Percentiles rank a stretch among this genome's conserved stretches.
These are phyloP conservation scores for Biscogniauxia marginata DNA, from an alignment of 2,329 filamentous ascomycete genomes.

Conservation along the genomic window DNA sequence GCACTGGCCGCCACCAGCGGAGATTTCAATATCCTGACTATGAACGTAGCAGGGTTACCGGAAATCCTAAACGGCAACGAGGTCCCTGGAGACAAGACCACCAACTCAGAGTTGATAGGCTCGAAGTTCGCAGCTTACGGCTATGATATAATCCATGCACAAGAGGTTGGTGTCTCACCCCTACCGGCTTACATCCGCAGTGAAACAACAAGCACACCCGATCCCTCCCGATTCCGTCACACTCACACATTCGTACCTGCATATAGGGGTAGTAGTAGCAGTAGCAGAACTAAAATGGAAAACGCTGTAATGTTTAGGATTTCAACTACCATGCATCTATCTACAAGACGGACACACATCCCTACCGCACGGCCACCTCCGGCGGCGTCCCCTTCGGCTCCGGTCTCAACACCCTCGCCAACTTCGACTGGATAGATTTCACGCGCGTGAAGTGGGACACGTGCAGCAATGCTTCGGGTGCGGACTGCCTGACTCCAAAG, in stretches of 20 bases:
- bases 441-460: slow-evolving; percentile 57
- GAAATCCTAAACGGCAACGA: slow-evolving; percentile 56
- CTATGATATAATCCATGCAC: slow-evolving; percentile 63
- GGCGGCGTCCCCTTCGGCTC: slow-evolving; percentile 63
- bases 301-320: slow-evolving; percentile 38
- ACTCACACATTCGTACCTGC: neutral
- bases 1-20: slow-evolving; percentile 27
- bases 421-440: slow-evolving; percentile 56
- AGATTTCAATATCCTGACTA: slow-evolving; percentile 30
- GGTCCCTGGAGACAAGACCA: slow-evolving; percentile 59
- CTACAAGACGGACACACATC: slow-evolving; percentile 59
- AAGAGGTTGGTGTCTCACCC: slow-evolving; percentile 46
- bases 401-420: slow-evolving; percentile 63
- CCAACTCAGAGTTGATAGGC: slow-evolving; percentile 57
- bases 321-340: slow-evolving; percentile 67
- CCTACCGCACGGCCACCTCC: slow-evolving; percentile 61
- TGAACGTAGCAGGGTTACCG: slow-evolving; percentile 33
- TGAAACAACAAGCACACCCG: slow-evolving; percentile 3
- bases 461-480: slow-evolving; percentile 54
- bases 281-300: slow-evolving; percentile 6
- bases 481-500: slow-evolving; percentile 67
- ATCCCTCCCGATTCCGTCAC: slow-evolving; percentile 7
- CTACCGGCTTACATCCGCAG: neutral
- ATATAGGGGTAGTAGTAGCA: neutral
- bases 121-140: slow-evolving; percentile 53